Evolutionary conservation across 1,284 basidiomycete species (phyloP).

Genomic region (Inonotus hispidus): DNA sequence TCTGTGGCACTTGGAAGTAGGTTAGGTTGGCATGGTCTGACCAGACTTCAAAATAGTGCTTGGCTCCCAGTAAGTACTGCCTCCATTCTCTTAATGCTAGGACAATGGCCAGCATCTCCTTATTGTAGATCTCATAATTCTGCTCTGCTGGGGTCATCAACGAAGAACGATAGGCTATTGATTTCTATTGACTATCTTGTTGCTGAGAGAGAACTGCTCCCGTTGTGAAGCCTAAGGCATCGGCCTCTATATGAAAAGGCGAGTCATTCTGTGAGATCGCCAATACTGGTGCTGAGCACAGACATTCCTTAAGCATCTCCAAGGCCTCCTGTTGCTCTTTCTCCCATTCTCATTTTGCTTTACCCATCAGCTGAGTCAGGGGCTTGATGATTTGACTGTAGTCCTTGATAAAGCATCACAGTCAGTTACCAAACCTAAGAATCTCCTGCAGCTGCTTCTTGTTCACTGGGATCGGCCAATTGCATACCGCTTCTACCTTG

Average conservation of each 20-base stretch:
- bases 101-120: conserved; percentile 40
- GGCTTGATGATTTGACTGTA: not conserved
- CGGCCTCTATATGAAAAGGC: not conserved
- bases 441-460: not conserved
- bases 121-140: conserved; percentile 45
- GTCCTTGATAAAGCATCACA: not conserved
- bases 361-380: not conserved
- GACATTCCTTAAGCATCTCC: not conserved
- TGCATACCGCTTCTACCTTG: not conserved
- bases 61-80: conserved; percentile 25
- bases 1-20: not conserved
- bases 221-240: conserved; percentile 3
- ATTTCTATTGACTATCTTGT: conserved; percentile 24
- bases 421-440: not conserved
- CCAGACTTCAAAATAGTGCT: conserved; percentile 20
- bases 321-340: not conserved
- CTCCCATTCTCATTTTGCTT: not conserved
- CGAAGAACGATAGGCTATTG: conserved; percentile 29
- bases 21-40: conserved; percentile 31
- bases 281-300: not conserved
- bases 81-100: conserved; percentile 31
- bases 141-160: conserved; percentile 26
- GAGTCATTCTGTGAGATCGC: not conserved
- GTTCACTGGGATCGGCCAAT: not conserved
- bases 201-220: conserved; percentile 5